Evolutionary conservation across 1,284 basidiomycete species (phyloP).

Genomic region (Hemileia vastatrix): DNA sequence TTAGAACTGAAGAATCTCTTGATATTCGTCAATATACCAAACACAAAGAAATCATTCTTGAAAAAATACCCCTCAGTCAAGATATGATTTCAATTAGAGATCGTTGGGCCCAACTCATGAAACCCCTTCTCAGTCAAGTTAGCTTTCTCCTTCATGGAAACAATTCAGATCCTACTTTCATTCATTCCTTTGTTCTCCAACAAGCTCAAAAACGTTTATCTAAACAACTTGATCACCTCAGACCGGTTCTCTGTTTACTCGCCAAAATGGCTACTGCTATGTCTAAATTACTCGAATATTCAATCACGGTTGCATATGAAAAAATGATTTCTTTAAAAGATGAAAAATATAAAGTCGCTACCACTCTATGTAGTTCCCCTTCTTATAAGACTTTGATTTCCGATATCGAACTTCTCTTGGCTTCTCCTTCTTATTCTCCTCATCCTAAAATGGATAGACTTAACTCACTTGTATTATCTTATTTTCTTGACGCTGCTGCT

Average conservation of each 20-base stretch:
- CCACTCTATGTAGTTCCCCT: constrained; percentile 51
- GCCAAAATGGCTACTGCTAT: constrained; percentile 26
- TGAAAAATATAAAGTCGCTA: constrained; percentile 42
- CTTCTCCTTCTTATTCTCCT: constrained; percentile 50
- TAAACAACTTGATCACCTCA: constrained; percentile 3
- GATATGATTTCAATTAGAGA: constrained; percentile 35
- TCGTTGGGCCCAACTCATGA: constrained; percentile 43
- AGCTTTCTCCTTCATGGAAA: constrained; percentile 18
- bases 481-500: constrained; percentile 59
- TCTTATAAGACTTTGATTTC: constrained; percentile 56
- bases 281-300: constrained; percentile 24
- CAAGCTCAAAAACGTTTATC: constrained; percentile 3
- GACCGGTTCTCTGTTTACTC: constrained; percentile 7
- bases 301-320: constrained; percentile 37
- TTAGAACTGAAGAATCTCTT: constrained; percentile 79
- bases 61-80: constrained; percentile 32
- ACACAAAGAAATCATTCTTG: constrained; percentile 54
- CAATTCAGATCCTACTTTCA: constrained; percentile 16
- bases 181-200: constrained; percentile 12
- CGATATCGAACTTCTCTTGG: constrained; percentile 53
- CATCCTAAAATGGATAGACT: constrained; percentile 94
- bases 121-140: constrained; percentile 25
- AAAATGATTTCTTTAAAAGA: constrained; percentile 46
- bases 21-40: constrained; percentile 81
- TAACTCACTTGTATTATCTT: constrained; percentile 62